These are phyloP conservation scores for Xylariaceae sp. DNA, from an alignment of 2,329 filamentous ascomycete genomes.

Conservation along the genomic window DNA sequence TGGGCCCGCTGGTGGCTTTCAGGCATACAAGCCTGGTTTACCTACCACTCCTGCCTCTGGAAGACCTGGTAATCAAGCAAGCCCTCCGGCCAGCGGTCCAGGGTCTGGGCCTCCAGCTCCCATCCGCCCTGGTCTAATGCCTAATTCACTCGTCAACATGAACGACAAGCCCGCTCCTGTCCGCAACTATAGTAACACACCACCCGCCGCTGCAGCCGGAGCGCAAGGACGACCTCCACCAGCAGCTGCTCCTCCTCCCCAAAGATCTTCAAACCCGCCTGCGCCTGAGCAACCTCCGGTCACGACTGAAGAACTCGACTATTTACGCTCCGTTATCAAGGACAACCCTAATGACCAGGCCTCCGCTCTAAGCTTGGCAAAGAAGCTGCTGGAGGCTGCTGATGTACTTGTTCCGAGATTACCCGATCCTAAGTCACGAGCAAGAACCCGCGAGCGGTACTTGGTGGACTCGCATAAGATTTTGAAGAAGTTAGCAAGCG, in stretches of 20 bases:
- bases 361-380: conserved; percentile 69
- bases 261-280: conserved; percentile 27
- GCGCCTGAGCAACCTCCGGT: conserved; percentile 51
- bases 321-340: conserved; percentile 65
- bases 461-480: conserved; percentile 83
- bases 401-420: conserved; percentile 64
- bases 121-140: conserved; percentile 59
- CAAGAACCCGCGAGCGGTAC: conserved; percentile 78
- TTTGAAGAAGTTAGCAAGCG: conserved; percentile 77
- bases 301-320: conserved; percentile 73
- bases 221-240: conserved; percentile 37
- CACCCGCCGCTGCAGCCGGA: conserved; percentile 32
- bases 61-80: conserved; percentile 28
- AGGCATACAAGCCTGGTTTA: conserved; percentile 28
- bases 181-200: conserved; percentile 51
- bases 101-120: conserved; percentile 56
- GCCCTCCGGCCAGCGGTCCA: conserved; percentile 29
- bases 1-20: conserved; percentile 37
- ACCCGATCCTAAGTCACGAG: conserved; percentile 66
- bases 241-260: conserved; percentile 18
- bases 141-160: conserved; percentile 46
- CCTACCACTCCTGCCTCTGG: conserved; percentile 23
- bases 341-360: conserved; percentile 68
- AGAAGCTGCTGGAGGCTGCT: conserved; percentile 81
- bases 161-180: conserved; percentile 56